A percentile compares a stretch with the other conserved stretches of the same genome.
phyloP scores from a whole-genome alignment of 495 filamentous ascomycete genomes.

The Penicillium dipodomyicola region DNA sequence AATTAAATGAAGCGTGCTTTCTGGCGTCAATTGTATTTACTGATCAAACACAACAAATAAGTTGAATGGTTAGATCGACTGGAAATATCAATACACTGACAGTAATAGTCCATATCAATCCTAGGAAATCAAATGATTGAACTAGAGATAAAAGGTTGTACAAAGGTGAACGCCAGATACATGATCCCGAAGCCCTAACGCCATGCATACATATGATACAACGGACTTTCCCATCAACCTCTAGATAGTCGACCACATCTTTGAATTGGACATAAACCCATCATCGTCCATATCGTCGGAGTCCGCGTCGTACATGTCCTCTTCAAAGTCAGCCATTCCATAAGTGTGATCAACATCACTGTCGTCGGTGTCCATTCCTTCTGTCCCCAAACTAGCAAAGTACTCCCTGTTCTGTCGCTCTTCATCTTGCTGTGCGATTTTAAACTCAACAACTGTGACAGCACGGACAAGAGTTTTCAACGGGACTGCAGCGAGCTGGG shows the following conservation, averaged over 20 bases:
- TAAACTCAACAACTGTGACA: constrained; percentile 48
- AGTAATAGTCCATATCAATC: not conserved
- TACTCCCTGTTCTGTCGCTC: constrained; percentile 33
- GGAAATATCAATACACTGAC: not conserved
- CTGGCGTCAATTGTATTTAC: not conserved
- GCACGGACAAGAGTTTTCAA: constrained; percentile 46
- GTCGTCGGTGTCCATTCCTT: constrained; percentile 20
- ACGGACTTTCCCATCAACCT: not conserved
- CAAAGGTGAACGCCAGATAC: constrained; percentile 1
- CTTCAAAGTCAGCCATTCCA: constrained; percentile 30
- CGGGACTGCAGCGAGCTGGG: constrained; percentile 47
- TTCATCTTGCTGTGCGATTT: constrained; percentile 42
- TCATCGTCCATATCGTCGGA: constrained; percentile 17
- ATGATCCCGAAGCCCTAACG: constrained; percentile 5
- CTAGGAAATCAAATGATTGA: not conserved
- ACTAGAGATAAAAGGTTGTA: not conserved
- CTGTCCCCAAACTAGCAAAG: constrained; percentile 23
- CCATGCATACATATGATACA: constrained; percentile 6
- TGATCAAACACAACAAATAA: not conserved
- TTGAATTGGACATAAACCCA: not conserved
- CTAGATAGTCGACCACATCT: constrained; percentile 4
- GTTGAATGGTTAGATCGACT: not conserved
- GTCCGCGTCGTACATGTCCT: constrained; percentile 29
- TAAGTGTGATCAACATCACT: constrained; percentile 27
- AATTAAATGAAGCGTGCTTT: not conserved